Evolutionary conservation across 1,284 basidiomycete genomes (phyloP).

Genomic region (Xanthoconium separans): DNA sequence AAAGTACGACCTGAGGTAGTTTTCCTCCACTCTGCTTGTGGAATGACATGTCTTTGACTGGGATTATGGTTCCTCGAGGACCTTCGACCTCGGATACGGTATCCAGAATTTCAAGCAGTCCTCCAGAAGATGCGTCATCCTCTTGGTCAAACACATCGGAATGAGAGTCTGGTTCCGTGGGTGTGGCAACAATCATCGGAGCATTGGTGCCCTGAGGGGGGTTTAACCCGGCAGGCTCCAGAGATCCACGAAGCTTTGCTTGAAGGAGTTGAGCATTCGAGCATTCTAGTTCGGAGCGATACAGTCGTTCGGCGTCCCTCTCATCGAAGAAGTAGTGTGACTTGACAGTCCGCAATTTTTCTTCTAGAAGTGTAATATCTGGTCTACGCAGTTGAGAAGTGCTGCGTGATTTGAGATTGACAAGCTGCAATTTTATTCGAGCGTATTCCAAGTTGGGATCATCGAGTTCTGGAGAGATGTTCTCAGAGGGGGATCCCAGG

Average conservation of each 20-base stretch:
- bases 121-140: conserved; percentile 53
- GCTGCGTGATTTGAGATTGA: conserved; percentile 36
- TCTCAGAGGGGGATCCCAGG: conserved; percentile 24
- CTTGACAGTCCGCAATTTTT: conserved; percentile 55
- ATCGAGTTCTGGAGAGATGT: conserved; percentile 40
- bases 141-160: conserved; percentile 51
- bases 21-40: conserved; percentile 81
- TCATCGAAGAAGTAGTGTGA: conserved; percentile 76
- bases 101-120: conserved; percentile 81
- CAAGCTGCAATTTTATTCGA: conserved; percentile 54
- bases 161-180: neutral
- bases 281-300: conserved; percentile 56
- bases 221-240: neutral
- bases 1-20: conserved; percentile 68
- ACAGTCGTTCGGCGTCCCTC: conserved; percentile 64
- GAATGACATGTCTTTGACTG: conserved; percentile 72
- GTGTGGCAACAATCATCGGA: neutral
- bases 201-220: conserved; percentile 2
- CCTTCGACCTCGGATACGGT: conserved; percentile 54
- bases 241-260: conserved; percentile 49
- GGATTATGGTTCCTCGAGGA: conserved; percentile 55
- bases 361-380: conserved; percentile 39
- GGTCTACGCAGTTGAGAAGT: conserved; percentile 3
- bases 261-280: conserved; percentile 51
- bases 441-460: conserved; percentile 68